Evolutionary conservation across 345 rosid genomes (phyloP).

Genomic region (Eucalyptus erythrocorys): DNA sequence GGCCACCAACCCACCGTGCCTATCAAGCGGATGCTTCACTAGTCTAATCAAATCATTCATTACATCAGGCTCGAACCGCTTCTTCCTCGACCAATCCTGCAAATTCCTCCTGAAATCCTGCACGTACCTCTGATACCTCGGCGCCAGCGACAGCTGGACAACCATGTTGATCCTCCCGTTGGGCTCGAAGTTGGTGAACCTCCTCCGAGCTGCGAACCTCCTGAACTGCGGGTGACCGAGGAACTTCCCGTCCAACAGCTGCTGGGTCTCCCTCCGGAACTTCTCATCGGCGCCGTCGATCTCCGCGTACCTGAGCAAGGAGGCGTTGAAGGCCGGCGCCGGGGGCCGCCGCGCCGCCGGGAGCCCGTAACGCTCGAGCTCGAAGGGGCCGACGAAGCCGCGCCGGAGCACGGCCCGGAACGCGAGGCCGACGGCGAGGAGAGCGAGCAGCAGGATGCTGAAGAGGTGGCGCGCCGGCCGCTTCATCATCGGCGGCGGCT

Average conservation of each 20-base stretch:
- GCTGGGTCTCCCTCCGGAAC: constrained; percentile 47
- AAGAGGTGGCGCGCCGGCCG: constrained; percentile 51
- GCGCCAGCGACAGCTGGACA: constrained; percentile 16
- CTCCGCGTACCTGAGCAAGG: constrained; percentile 60
- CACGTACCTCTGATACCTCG: constrained; percentile 52
- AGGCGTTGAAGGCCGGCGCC: constrained; percentile 38
- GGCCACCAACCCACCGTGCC: constrained; percentile 16
- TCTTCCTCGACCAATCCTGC: constrained; percentile 45
- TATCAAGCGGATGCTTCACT: constrained; percentile 49
- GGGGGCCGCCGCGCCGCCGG: background rate
- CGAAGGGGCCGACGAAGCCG: constrained; percentile 11
- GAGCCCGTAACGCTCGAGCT: constrained; percentile 6
- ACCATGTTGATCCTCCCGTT: background rate
- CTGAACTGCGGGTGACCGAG: constrained; percentile 30
- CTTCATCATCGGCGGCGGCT: constrained; percentile 27
- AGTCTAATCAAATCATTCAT: constrained; percentile 48
- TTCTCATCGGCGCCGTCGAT: constrained; percentile 48
- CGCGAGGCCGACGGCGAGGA: constrained; percentile 35
- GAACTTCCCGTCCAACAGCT: constrained; percentile 49
- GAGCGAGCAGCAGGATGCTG: constrained; percentile 37
- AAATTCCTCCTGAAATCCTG: constrained; percentile 50
- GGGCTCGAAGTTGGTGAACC: constrained; percentile 20
- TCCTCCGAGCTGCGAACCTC: constrained; percentile 28
- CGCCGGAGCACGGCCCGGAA: constrained; percentile 37
- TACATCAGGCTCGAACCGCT: constrained; percentile 39